Conservation (phyloP, 1,139 yeast species). For the Arxiozyma heterogenica region DNA sequence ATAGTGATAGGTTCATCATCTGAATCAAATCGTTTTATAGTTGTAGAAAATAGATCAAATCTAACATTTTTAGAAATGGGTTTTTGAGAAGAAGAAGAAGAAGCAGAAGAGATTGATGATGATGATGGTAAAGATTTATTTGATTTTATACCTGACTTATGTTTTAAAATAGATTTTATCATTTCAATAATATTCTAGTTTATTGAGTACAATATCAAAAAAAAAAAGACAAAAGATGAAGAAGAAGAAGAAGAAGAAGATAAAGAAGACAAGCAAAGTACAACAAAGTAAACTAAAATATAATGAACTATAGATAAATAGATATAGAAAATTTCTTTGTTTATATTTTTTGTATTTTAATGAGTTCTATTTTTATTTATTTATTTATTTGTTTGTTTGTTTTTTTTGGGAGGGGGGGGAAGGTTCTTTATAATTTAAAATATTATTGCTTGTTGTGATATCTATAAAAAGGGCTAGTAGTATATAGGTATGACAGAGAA, state of each 20-base stretch:
- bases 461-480: too few species aligned
- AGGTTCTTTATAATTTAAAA: too few species aligned
- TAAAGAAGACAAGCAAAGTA: background rate
- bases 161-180: background rate
- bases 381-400: too few species aligned
- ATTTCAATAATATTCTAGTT: too few species aligned
- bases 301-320: background rate
- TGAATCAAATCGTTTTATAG: constrained; percentile 26
- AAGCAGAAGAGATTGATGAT: background rate
- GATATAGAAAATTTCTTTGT: too few species aligned
- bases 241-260: background rate
- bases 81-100: background rate
- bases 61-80: constrained; percentile 19
- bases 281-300: background rate
- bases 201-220: background rate
- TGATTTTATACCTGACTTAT: too few species aligned
- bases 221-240: too few species aligned
- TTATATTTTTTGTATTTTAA: too few species aligned
- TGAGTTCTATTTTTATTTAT: too few species aligned
- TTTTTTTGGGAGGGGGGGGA: too few species aligned
- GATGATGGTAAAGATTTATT: background rate
- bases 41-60: constrained; percentile 24
- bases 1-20: constrained; percentile 27
- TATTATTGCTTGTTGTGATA: too few species aligned
- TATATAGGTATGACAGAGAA: too few species aligned